A percentile compares a stretch with the other conserved stretches of the same genome.
phyloP scores from a whole-genome alignment of 2,329 filamentous ascomycete genomes.

The Paraphaeosphaeria minitans region DNA sequence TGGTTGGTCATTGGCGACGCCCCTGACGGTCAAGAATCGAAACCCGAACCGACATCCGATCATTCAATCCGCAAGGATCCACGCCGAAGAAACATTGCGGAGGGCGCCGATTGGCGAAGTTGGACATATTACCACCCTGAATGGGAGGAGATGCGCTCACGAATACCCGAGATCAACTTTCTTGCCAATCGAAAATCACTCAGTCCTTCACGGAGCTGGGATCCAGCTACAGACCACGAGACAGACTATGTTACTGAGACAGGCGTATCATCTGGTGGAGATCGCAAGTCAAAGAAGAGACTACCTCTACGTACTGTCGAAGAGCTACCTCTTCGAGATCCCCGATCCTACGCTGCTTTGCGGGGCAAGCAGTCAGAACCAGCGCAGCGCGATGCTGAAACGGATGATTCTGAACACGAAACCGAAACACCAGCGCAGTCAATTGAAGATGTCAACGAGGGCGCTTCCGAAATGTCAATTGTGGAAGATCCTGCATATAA shows the following conservation, averaged over 20 bases:
- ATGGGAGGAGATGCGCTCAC: constrained; percentile 53
- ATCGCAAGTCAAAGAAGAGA: neutral
- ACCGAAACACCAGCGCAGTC: constrained; percentile 10
- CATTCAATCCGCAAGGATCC: constrained; percentile 21
- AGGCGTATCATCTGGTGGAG: constrained; percentile 1
- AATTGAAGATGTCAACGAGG: constrained; percentile 6
- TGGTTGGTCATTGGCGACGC: constrained; percentile 50
- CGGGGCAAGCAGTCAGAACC: constrained; percentile 3
- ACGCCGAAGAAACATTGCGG: constrained; percentile 37
- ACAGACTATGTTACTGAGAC: constrained; percentile 5
- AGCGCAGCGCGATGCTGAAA: neutral
- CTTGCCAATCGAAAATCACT: constrained; percentile 23
- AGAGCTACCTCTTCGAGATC: constrained; percentile 17
- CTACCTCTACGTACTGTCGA: neutral
- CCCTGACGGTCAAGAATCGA: constrained; percentile 23
- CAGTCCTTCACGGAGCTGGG: neutral
- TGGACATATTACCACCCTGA: constrained; percentile 52
- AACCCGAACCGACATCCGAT: constrained; percentile 27
- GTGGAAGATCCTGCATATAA: neutral
- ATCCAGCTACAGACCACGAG: constrained; percentile 1
- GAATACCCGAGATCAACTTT: constrained; percentile 25
- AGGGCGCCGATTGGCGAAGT: constrained; percentile 56
- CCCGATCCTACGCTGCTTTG: constrained; percentile 17
- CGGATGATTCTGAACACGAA: constrained; percentile 1
- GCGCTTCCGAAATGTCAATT: neutral